Conservation (phyloP, 257 asterid species). For the Thymus quinquecostatus region DNA sequence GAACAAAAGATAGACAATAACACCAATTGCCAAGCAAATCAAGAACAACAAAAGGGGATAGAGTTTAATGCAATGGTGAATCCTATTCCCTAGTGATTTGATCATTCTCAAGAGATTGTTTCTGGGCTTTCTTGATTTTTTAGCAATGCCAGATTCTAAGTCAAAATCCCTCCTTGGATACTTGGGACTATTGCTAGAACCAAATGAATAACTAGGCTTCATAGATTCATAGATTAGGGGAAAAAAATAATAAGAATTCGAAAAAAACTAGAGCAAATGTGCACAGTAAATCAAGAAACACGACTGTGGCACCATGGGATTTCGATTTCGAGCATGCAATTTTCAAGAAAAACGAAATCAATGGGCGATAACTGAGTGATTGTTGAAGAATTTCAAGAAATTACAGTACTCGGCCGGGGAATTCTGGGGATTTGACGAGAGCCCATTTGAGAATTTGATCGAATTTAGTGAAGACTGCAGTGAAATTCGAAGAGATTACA, state of each 20-base stretch:
- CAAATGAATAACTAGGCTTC: constrained; percentile 73
- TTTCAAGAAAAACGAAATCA: neutral
- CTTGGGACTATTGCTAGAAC: constrained; percentile 70
- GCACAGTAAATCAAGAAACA: constrained; percentile 19
- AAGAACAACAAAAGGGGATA: constrained; percentile 66
- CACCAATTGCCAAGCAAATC: constrained; percentile 55
- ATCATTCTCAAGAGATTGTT: constrained; percentile 58
- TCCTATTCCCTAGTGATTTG: constrained; percentile 56
- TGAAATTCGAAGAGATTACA: constrained; percentile 26
- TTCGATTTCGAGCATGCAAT: constrained; percentile 7
- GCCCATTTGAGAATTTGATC: constrained; percentile 31
- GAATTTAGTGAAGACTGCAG: constrained; percentile 3
- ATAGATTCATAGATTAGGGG: constrained; percentile 41
- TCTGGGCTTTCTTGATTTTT: constrained; percentile 59
- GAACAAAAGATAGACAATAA: constrained; percentile 45
- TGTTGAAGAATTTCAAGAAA: neutral
- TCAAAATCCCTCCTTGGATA: constrained; percentile 85
- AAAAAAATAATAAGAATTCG: neutral
- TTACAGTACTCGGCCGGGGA: constrained; percentile 7
- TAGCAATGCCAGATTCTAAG: constrained; percentile 75
- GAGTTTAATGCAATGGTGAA: constrained; percentile 63
- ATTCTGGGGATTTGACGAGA: constrained; percentile 25
- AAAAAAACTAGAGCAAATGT: constrained; percentile 17
- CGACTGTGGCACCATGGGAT: constrained; percentile 31
- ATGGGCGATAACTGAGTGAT: neutral